These are phyloP conservation scores for Geosmithia putterillii DNA, from an alignment of 2,329 filamentous ascomycete species.

Conservation along the genomic window DNA sequence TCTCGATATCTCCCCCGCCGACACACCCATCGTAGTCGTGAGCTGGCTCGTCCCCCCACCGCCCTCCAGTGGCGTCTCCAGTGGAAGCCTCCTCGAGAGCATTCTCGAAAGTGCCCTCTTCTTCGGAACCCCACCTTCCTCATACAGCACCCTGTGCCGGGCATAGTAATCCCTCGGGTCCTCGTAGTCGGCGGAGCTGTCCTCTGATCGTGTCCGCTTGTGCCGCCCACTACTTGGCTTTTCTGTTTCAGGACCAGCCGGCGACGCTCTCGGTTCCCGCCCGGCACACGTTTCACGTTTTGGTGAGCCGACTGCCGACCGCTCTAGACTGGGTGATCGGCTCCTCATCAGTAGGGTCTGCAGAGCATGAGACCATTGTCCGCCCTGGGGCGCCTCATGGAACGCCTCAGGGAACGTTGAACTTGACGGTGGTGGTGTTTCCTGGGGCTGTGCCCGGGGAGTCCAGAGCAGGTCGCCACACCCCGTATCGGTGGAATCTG, in stretches of 20 bases:
- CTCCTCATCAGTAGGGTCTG: neutral
- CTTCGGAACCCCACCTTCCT: neutral
- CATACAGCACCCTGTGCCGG: neutral
- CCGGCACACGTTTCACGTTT: neutral
- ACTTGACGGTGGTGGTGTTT: neutral
- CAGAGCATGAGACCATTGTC: neutral
- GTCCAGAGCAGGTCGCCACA: neutral
- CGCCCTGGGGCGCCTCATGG: neutral
- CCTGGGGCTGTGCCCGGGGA: neutral
- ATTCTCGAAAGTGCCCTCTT: too few species aligned
- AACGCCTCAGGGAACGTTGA: too few species aligned
- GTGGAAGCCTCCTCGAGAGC: conserved; percentile 1
- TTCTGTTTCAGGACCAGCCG: neutral
- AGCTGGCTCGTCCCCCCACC: neutral
- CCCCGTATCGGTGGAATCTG: neutral
- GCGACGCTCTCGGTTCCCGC: too few species aligned
- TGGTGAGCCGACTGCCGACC: neutral
- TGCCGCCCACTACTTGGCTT: neutral
- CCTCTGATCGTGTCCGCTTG: neutral
- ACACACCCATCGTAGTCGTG: neutral
- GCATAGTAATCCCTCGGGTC: neutral
- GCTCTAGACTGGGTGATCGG: neutral
- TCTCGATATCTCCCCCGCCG: neutral
- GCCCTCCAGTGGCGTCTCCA: neutral
- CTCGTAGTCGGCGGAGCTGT: neutral